Evolutionary conservation across 306 rosid species (phyloP).

Genomic region (Acacia confusa): DNA sequence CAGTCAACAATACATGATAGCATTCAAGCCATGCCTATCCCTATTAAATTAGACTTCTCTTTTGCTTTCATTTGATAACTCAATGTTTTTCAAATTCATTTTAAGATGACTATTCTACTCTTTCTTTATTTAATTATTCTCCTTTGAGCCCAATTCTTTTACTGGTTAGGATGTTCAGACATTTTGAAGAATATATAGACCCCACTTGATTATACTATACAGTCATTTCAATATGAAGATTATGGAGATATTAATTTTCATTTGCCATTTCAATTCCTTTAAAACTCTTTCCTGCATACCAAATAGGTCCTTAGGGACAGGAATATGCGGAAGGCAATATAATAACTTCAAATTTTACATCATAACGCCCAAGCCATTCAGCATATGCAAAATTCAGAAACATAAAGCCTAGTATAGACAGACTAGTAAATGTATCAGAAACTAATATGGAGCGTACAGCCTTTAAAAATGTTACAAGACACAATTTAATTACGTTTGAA

Average conservation of each 20-base stretch:
- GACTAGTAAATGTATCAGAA: neutral
- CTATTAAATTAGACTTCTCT: neutral
- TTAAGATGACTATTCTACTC: neutral
- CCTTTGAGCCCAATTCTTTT: neutral
- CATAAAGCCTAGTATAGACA: neutral
- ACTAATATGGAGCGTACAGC: neutral
- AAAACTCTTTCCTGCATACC: neutral
- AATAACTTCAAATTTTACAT: neutral
- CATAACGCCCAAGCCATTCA: neutral
- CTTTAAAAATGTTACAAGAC: neutral
- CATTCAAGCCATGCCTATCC: neutral
- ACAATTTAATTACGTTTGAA: neutral
- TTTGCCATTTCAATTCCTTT: neutral
- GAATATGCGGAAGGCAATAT: neutral
- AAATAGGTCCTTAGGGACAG: neutral
- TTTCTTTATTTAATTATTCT: neutral
- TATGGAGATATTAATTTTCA: neutral
- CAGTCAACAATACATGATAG: neutral
- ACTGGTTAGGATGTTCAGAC: neutral
- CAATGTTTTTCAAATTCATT: neutral
- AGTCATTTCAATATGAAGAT: neutral
- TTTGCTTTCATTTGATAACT: neutral
- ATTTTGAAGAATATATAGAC: neutral
- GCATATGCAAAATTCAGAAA: neutral
- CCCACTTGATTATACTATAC: neutral